A percentile compares a stretch with the other conserved stretches of the same genome.
Conservation (phyloP, 257 asterid genomes). For the Nyctanthes arbortristis region DNA sequence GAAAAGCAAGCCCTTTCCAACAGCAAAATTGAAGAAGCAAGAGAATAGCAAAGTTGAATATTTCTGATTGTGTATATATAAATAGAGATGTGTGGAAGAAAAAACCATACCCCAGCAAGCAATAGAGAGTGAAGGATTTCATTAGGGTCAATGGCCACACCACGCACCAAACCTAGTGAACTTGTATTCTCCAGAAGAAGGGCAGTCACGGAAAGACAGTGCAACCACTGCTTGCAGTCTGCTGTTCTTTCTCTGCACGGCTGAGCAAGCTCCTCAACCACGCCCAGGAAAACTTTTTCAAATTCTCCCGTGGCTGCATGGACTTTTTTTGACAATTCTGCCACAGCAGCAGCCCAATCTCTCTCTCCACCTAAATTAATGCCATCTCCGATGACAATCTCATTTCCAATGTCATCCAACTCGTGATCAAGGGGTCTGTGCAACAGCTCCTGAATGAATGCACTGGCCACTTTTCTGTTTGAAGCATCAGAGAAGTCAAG, state of each 20-base stretch:
- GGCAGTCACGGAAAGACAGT: conserved; percentile 78
- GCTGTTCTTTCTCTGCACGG: conserved; percentile 98
- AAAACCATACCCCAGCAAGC: conserved; percentile 81
- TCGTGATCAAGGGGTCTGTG: conserved; percentile 73
- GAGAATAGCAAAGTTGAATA: neutral
- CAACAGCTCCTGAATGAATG: conserved; percentile 70
- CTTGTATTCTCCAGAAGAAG: conserved; percentile 76
- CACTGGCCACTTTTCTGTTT: conserved; percentile 82
- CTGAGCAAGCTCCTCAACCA: conserved; percentile 79
- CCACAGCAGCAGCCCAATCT: conserved; percentile 93
- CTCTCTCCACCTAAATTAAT: conserved; percentile 92
- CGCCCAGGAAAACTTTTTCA: conserved; percentile 72
- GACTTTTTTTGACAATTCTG: conserved; percentile 71
- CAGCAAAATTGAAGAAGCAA: conserved; percentile 4
- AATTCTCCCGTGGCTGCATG: conserved; percentile 84
- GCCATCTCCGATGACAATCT: conserved; percentile 80
- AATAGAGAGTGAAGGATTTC: conserved; percentile 77
- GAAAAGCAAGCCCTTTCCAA: conserved; percentile 1
- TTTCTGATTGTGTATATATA: neutral
- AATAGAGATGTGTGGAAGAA: neutral
- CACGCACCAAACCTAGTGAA: conserved; percentile 71
- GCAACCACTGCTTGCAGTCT: conserved; percentile 82
- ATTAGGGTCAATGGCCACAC: conserved; percentile 68
- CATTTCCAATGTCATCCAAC: conserved; percentile 74
- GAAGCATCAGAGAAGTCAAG: conserved; percentile 91